Conservation (phyloP, 2,329 filamentous ascomycete genomes). For the Exophiala lecanii-corni region DNA sequence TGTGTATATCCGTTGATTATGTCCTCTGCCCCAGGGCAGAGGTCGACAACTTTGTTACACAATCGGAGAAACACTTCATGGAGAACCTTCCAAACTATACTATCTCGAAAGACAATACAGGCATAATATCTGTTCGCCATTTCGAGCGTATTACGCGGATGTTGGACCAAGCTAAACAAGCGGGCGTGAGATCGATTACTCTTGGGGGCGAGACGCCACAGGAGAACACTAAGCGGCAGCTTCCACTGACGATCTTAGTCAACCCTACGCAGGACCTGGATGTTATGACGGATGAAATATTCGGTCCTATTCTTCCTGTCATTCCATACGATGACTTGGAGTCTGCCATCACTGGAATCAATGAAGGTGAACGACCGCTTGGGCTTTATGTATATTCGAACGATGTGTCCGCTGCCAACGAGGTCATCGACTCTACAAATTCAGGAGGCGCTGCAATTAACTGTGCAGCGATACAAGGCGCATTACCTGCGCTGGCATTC, state of each 20-base stretch:
- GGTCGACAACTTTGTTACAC: constrained; percentile 33
- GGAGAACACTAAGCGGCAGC: constrained; percentile 35
- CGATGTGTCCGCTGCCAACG: constrained; percentile 33
- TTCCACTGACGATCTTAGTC: constrained; percentile 36
- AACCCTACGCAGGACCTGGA: constrained; percentile 25
- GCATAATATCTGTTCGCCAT: constrained; percentile 41
- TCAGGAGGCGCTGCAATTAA: constrained; percentile 51
- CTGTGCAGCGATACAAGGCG: constrained; percentile 43
- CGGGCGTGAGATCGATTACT: constrained; percentile 33
- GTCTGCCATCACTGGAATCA: constrained; percentile 29
- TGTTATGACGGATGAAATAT: constrained; percentile 34
- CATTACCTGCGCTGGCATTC: constrained; percentile 41
- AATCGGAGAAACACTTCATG: constrained; percentile 32
- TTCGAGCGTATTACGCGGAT: constrained; percentile 38
- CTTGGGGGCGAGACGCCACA: constrained; percentile 36
- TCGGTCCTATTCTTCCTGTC: constrained; percentile 42
- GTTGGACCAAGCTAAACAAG: constrained; percentile 30
- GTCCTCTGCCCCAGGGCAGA: constrained; percentile 37
- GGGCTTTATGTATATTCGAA: constrained; percentile 41
- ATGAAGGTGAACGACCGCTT: constrained; percentile 33
- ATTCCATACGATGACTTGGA: constrained; percentile 28
- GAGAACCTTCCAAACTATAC: constrained; percentile 28
- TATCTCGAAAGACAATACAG: constrained; percentile 21
- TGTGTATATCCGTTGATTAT: constrained; percentile 41
- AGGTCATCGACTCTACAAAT: constrained; percentile 32